Base-by-base conservation (phyloP, 306 rosid genomes). In the Potentilla sterilis region DNA sequence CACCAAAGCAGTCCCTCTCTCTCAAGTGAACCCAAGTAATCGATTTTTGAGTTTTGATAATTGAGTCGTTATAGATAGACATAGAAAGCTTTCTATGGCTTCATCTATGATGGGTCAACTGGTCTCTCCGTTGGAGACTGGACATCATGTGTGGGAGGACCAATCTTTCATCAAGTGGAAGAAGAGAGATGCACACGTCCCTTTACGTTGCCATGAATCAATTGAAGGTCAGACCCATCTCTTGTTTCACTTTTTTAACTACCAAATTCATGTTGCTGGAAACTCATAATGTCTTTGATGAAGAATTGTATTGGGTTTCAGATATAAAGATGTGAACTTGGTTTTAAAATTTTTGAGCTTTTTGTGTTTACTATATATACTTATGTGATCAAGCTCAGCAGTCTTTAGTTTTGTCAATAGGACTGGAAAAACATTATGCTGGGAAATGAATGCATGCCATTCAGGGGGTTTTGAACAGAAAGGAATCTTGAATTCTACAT, bases 101-200 rank as follows among this genome's bases (percentile, higher is more conserved):
- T 11, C 66, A 64, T 77, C 91, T 46, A 75, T 89, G 81, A 83
- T 77, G 79, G 89, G 91, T 41, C 85, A 86, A 38, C 87, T 85
- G 1, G 64, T 80, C 9, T 83, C 87, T 55, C 83, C 89, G 12
- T 61, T 86, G 0, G 88, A 85, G 10, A 89, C 75, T 75, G 88
- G 93, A 24, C 77, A 85, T 80, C 91, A 79, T 44, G 89, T 83
- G 18, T 95, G 98, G 98, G 97, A 95, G 80, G 98, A 95, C 80
- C 98, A 85, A 22, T 80, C 92, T 9, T 85, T 95, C 89, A 83
- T 95, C 89, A 89, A 90, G 77, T 95, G 98, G 98, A 88, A 77
- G 55, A 95, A 95, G 87, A 87, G 97, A 69, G 97, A 95, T 54
- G 32, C 97, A 2, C 98, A 92, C 70, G 97, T 90, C 82, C 84